phyloP scores from a whole-genome alignment of 164 flowering plant genomes.

The Euptelea pleiosperma region DNA sequence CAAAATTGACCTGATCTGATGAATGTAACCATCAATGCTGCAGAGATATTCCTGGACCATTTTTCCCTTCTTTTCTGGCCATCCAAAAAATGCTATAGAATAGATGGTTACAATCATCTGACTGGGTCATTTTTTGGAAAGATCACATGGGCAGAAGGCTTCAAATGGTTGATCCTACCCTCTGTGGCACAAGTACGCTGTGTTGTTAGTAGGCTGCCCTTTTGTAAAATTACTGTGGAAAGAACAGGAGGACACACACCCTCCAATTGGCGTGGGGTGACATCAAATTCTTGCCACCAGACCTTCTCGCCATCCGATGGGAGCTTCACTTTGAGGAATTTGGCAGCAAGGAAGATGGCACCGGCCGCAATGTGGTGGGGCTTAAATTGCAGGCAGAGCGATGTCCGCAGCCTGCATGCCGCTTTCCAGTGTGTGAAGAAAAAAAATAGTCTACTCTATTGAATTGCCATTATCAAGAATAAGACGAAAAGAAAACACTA shows the following conservation, averaged over 20 bases:
- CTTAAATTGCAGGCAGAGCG: constrained; percentile 88
- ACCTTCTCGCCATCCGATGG: constrained; percentile 84
- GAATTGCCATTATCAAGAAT: constrained; percentile 7
- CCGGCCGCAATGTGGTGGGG: constrained; percentile 88
- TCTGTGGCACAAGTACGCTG: no score
- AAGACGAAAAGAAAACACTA: constrained; percentile 8
- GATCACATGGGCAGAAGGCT: neutral
- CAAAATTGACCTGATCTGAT: no score
- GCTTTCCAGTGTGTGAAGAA: constrained; percentile 24
- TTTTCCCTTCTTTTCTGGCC: neutral
- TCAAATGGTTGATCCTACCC: neutral
- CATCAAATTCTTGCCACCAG: constrained; percentile 96
- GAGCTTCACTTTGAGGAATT: constrained; percentile 80
- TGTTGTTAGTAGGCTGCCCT: no score
- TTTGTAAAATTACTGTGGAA: no score
- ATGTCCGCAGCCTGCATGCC: constrained; percentile 74
- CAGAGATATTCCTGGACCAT: no score
- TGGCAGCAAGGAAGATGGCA: constrained; percentile 90
- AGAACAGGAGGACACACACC: constrained; percentile 41
- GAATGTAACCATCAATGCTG: no score
- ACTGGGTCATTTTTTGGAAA: neutral
- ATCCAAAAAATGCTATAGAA: no score
- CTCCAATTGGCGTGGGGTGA: constrained; percentile 85
- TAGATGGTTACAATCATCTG: neutral
- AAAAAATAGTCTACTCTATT: constrained; percentile 5